Conservation (phyloP, 257 asterid genomes). For the Cordia subcordata region DNA sequence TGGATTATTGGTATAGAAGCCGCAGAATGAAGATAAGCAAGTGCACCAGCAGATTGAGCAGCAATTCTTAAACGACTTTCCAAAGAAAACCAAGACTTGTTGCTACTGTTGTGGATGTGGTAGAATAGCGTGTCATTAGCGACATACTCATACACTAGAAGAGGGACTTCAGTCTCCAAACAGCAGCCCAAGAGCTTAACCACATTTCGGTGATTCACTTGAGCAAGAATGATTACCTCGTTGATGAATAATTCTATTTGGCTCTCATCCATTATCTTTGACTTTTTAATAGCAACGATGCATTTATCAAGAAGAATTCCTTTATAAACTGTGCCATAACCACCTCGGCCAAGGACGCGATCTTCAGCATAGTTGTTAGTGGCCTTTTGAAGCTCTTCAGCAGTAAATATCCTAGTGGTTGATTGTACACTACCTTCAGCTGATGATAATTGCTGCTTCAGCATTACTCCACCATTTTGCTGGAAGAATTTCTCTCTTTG, state of each 20-base stretch:
- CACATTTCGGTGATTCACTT: conserved; percentile 51
- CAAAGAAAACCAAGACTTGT: conserved; percentile 49
- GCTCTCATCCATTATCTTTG: conserved; percentile 35
- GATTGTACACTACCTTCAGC: conserved; percentile 11
- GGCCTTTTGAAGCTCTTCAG: conserved; percentile 35
- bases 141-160: conserved; percentile 42
- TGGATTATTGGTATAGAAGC: conserved; percentile 48
- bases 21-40: conserved; percentile 58
- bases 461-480: conserved; percentile 50
- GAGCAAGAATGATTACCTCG: conserved; percentile 55
- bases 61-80: conserved; percentile 41
- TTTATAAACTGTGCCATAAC: conserved; percentile 65
- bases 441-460: conserved; percentile 34
- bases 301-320: conserved; percentile 35
- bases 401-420: conserved; percentile 30
- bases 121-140: conserved; percentile 35
- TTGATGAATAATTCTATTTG: conserved; percentile 67
- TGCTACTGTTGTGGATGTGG: conserved; percentile 37
- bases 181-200: conserved; percentile 61
- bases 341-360: conserved; percentile 49
- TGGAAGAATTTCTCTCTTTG: conserved; percentile 41
- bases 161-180: conserved; percentile 52
- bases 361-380: conserved; percentile 45
- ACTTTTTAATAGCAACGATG: conserved; percentile 51
- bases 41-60: conserved; percentile 41